A percentile compares a stretch with the other conserved stretches of the same genome.
Conservation (phyloP, 306 rosid genomes). For the Quercus engelmannii region DNA sequence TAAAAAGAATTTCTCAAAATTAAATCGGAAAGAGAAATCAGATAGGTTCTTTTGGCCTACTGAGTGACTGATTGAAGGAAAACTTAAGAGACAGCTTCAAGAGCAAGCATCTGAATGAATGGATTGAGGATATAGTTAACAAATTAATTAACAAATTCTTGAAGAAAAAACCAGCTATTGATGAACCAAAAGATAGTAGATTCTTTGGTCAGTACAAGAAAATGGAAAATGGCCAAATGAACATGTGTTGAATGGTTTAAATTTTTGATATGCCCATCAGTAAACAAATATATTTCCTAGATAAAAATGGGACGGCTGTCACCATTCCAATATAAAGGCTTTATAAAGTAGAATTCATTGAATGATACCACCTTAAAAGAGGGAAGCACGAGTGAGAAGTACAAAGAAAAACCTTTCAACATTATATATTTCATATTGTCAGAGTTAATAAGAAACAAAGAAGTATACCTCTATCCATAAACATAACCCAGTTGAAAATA, state of each 20-base stretch:
- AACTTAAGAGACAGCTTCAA: background rate
- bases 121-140: background rate
- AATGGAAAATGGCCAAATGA: background rate
- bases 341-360: background rate
- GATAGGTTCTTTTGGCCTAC: background rate
- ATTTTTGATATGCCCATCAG: background rate
- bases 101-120: background rate
- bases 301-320: background rate
- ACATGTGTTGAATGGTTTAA: background rate
- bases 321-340: background rate
- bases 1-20: background rate
- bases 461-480: slow-evolving; percentile 69
- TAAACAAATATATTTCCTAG: background rate
- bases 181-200: background rate
- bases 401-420: background rate
- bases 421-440: background rate
- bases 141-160: background rate
- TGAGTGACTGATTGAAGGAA: background rate
- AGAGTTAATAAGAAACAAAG: background rate
- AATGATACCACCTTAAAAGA: background rate
- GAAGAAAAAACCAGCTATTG: background rate
- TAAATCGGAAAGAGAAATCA: background rate
- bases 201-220: background rate
- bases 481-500: slow-evolving; percentile 72
- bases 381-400: background rate